A percentile compares a stretch with the other conserved stretches of the same genome.
These are phyloP conservation scores for Scedosporium dehoogii DNA, from an alignment of 2,329 filamentous ascomycete genomes.

Conservation along the genomic window DNA sequence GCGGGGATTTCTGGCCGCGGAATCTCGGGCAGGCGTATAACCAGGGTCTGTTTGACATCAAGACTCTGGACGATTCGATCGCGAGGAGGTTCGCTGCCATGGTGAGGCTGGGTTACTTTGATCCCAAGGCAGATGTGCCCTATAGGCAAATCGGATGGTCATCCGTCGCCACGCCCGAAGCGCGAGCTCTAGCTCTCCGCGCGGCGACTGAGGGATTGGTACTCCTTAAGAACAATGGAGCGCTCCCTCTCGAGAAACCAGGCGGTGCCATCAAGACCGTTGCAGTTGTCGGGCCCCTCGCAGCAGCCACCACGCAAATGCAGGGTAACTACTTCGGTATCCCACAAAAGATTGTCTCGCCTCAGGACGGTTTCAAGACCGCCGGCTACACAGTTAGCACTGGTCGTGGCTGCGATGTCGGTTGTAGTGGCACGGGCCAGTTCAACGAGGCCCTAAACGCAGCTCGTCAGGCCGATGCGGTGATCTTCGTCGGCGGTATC, in stretches of 20 bases:
- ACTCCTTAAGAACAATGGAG: slow-evolving; percentile 74
- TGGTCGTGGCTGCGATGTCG: slow-evolving; percentile 9
- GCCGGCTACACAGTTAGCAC: slow-evolving; percentile 1
- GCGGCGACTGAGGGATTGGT: slow-evolving; percentile 60
- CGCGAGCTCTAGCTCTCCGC: slow-evolving; percentile 44
- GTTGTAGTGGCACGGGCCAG: neutral
- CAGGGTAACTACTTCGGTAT: slow-evolving; percentile 6
- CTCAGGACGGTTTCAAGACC: slow-evolving; percentile 1
- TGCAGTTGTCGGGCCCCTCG: slow-evolving; percentile 54
- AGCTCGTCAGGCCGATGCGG: slow-evolving; percentile 35
- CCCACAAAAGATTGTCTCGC: slow-evolving; percentile 1
- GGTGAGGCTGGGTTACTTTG: slow-evolving; percentile 49
- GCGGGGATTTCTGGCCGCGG: slow-evolving; percentile 8
- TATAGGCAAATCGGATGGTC: slow-evolving; percentile 39
- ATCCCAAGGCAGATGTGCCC: slow-evolving; percentile 23
- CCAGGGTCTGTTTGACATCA: slow-evolving; percentile 19
- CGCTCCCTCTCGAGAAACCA: slow-evolving; percentile 69
- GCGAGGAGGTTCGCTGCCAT: slow-evolving; percentile 43
- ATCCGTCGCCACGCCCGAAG: slow-evolving; percentile 44
- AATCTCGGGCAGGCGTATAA: slow-evolving; percentile 12
- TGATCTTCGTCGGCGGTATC: slow-evolving; percentile 46
- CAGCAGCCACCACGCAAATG: slow-evolving; percentile 4
- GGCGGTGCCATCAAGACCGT: slow-evolving; percentile 45
- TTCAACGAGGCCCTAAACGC: slow-evolving; percentile 19
- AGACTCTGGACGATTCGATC: slow-evolving; percentile 30